Conservation (phyloP, 1,284 basidiomycete species). For the Malassezia vespertilionis region DNA sequence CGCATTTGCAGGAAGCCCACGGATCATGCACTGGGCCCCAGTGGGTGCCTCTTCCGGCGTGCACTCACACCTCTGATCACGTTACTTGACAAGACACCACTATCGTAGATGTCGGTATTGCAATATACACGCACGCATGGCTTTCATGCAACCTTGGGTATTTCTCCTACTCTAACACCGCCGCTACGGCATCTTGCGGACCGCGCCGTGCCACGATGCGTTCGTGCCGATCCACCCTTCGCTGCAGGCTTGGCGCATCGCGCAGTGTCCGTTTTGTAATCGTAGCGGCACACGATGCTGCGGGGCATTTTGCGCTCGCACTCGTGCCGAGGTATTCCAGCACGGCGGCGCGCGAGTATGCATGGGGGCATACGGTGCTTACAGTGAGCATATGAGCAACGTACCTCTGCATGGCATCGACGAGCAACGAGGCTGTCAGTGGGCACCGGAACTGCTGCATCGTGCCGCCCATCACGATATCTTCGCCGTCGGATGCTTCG, state of each 20-base stretch:
- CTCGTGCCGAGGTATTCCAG: not conserved
- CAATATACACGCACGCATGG: no score
- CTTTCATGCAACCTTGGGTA: no score
- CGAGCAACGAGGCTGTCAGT: slow-evolving; percentile 24
- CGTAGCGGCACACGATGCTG: slow-evolving; percentile 5
- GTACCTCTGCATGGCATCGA: slow-evolving; percentile 31
- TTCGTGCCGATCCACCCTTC: slow-evolving; percentile 15
- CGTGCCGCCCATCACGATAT: slow-evolving; percentile 26
- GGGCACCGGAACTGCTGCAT: slow-evolving; percentile 34
- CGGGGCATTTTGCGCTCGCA: slow-evolving; percentile 5
- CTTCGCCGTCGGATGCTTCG: slow-evolving; percentile 27
- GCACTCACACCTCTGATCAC: no score
- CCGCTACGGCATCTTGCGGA: not conserved
- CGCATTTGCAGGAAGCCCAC: slow-evolving; percentile 1
- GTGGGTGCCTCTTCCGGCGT: no score
- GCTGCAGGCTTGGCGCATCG: slow-evolving; percentile 7
- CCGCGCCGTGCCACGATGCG: slow-evolving; percentile 5
- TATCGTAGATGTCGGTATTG: no score
- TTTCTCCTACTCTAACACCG: slow-evolving; percentile 14
- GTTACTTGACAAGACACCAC: no score
- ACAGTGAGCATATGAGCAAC: no score
- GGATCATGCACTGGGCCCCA: not conserved
- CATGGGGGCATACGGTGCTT: slow-evolving; percentile 16
- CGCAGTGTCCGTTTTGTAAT: not conserved
- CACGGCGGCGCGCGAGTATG: slow-evolving; percentile 17